Base-by-base conservation (phyloP, 2,329 filamentous ascomycete genomes). In the Penicillium rolfsii region DNA sequence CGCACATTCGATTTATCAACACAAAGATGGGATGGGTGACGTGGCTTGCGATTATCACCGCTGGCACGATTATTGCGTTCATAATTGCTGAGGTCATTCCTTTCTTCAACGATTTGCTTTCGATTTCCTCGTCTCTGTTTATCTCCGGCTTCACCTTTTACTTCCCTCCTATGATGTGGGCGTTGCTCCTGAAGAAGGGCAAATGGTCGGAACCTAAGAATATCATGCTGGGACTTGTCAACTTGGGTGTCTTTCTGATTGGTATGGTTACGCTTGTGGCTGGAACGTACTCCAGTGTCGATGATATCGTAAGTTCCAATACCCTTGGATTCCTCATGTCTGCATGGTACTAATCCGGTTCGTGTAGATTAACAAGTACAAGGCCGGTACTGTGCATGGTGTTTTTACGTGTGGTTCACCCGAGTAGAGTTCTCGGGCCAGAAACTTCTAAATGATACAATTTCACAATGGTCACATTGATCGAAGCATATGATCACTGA, bases 141-240 rank as follows among this genome's bases (percentile, higher is more conserved):
- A 48, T 48, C 26, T 48, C 45, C 11, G 45, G 45, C 1, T 48
- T 48, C 8, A 48, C 45, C 3, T 48, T 48, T 3, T 48, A 48
- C 7, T 48, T 48, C 45, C 45, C 45, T 48, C 45, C 45, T 11
- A 48, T 48, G 45, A 48, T 48, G 45, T 48, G 45, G 45, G 45
- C 45, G 4, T 48, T 48, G 45, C 45, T 48, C 6, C 45, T 48
- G 1, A 48, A 48, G 45, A 30, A 48, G 24, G 45, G 45, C 6
- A 48, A 48, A 26, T 48, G 45, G 45, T 30, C 24, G 1, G 45
- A 48, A 14, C 45, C 45, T 8, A 48, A 28, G 45, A 48, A 48
- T 6, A 48, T 48, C 14, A 48, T 48, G 26, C 45, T 48, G 9
- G 45, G 45, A 1, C 22, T 48, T 28, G 45, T 48, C 14, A 48